Base-by-base conservation (phyloP, 106 monocot species). In the Dioscorea zingiberensis region DNA sequence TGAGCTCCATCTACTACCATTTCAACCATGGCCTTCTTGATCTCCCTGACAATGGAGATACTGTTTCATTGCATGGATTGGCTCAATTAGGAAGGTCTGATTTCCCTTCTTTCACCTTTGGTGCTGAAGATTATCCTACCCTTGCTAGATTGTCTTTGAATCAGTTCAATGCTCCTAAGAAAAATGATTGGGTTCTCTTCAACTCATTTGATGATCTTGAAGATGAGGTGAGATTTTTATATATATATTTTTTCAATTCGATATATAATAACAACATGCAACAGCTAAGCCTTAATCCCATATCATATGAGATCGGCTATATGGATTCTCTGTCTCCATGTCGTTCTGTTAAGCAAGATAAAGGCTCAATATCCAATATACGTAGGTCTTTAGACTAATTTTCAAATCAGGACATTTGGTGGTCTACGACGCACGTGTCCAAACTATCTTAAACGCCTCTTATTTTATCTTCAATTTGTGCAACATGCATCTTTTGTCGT, bases 171-270 rank as follows among this genome's bases (percentile, higher is more conserved):
- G 51, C 65, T 47, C 19, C 82, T 62, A 73, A 56, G 22, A 38
- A 69, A n/a, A 58, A 62, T 0, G 86, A 83, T 26, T 47, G 54
- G 54, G 66, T 90, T 24, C 51, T 90, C 47, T 24, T 90, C 69
- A 90, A 90, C 48, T 78, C 80, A 0, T 90, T 90, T 57, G 57
- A 64, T 25, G 80, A 79, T 23, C 59, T 84, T 13, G 84, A 84
- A 21, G 19, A 25, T 12, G 18, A 69, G 73, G 80, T 84, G 22
- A 19, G 19, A 12, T 2, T 19, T 3, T 56, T 12, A 21, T 23
- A 7, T 24, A 1, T 56, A 3, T 18, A 13, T 21, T 12, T 21
- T 56, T 21, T 2, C 12, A 1, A 56, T 56, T 23, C 2, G 19
- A 18, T 51, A 19, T 7, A 7, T 47, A 8, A 47, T 47, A n/a